Conservation (phyloP, 2,329 filamentous ascomycete species). For the Zelopaecilomyces penicillatus region DNA sequence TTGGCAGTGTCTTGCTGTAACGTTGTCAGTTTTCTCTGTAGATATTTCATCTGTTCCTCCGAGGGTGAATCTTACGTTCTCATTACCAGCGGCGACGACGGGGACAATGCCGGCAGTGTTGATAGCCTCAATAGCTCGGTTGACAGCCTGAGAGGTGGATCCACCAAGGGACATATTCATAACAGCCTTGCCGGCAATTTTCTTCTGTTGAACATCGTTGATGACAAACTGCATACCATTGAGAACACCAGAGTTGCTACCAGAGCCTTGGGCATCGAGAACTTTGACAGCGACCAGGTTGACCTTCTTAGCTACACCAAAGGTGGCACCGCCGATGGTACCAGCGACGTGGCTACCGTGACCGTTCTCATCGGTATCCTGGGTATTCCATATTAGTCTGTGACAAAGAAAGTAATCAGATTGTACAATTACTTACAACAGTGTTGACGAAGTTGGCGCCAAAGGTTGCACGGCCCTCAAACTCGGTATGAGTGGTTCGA, state of each 20-base stretch:
- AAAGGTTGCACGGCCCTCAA: constrained; percentile 45
- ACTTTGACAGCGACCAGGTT: constrained; percentile 53
- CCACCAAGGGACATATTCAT: constrained; percentile 59
- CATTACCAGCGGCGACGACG: constrained; percentile 54
- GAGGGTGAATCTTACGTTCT: constrained; percentile 27
- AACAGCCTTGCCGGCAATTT: constrained; percentile 42
- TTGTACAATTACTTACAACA: constrained; percentile 26
- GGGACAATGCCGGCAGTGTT: constrained; percentile 44
- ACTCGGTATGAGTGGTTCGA: constrained; percentile 45
- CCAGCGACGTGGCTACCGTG: constrained; percentile 58
- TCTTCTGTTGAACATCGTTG: constrained; percentile 33
- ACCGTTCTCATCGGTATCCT: constrained; percentile 49
- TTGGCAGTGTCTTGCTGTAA: constrained; percentile 37
- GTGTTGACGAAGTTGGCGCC: constrained; percentile 44
- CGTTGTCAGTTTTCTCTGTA: no score
- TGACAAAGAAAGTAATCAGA: no score
- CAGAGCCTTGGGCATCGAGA: constrained; percentile 35
- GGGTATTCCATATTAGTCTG: no score
- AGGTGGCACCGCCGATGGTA: constrained; percentile 51
- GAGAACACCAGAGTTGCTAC: constrained; percentile 37
- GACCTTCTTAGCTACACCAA: constrained; percentile 53
- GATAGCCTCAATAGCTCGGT: constrained; percentile 45
- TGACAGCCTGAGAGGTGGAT: constrained; percentile 38
- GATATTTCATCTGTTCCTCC: no score
- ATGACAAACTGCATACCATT: constrained; percentile 50